These are phyloP conservation scores for Geotrichum citri-aurantii DNA, from an alignment of 1,139 yeast genomes.

Conservation along the genomic window DNA sequence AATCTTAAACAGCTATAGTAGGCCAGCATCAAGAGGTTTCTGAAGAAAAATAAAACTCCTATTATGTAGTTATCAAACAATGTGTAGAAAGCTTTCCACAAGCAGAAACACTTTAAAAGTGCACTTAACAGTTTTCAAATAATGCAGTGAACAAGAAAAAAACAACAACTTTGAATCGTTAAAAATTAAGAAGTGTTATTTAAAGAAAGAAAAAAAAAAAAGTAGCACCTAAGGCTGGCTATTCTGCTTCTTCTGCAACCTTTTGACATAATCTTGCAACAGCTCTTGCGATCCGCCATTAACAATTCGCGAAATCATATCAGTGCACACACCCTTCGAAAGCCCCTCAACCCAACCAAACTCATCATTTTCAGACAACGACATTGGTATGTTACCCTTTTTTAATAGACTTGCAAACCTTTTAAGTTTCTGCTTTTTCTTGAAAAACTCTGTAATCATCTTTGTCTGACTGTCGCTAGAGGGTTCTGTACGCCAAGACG, in stretches of 20 bases:
- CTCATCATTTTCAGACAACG: constrained; percentile 3
- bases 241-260: background rate
- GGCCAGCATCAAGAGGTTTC: no score
- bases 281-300: background rate
- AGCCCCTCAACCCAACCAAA: constrained; percentile 10
- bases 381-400: background rate
- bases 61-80: no score
- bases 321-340: constrained; percentile 18
- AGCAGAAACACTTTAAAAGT: no score
- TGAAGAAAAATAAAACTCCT: no score
- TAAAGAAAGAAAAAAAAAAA: background rate
- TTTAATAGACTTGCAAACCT: background rate
- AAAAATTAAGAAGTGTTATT: no score
- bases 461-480: constrained; percentile 21
- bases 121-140: no score
- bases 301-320: constrained; percentile 13
- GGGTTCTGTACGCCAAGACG: constrained; percentile 26
- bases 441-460: background rate
- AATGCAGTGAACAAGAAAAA: no score
- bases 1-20: no score
- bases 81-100: no score
- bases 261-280: background rate
- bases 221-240: background rate
- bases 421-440: background rate
- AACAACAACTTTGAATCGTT: no score